phyloP scores from a whole-genome alignment of 345 rosid genomes.

The Stellera chamaejasme region DNA sequence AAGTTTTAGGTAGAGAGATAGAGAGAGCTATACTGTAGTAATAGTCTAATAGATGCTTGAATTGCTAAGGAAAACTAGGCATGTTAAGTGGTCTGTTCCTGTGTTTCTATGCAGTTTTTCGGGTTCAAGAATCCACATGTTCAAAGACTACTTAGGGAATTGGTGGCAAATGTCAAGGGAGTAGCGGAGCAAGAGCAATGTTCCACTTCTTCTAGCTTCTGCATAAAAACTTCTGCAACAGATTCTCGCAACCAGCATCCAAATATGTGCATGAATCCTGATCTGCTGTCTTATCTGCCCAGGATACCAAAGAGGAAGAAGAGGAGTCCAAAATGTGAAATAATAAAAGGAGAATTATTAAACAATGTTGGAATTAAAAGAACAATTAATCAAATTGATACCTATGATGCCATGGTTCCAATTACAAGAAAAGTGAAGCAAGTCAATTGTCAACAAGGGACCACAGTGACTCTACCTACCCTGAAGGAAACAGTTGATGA shows the following conservation, averaged over 20 bases:
- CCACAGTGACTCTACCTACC: slow-evolving; percentile 14
- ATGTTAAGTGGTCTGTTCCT: too few relatives aligned
- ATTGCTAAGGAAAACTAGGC: too few relatives aligned
- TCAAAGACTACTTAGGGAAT: slow-evolving; percentile 81
- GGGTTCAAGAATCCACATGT: slow-evolving; percentile 78
- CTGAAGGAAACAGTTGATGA: slow-evolving; percentile 20
- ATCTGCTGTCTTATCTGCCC: slow-evolving; percentile 30
- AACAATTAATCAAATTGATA: slow-evolving; percentile 18
- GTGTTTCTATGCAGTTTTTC: slow-evolving; percentile 52
- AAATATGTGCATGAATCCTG: slow-evolving; percentile 21
- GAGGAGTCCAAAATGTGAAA: slow-evolving; percentile 42
- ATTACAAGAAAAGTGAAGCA: slow-evolving; percentile 15
- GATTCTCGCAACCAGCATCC: slow-evolving; percentile 19
- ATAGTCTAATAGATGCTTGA: too few relatives aligned
- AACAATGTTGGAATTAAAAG: slow-evolving; percentile 29
- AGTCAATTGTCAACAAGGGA: slow-evolving; percentile 14
- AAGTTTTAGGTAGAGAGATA: too few relatives aligned
- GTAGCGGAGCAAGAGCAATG: slow-evolving; percentile 19
- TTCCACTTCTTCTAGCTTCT: slow-evolving; percentile 31
- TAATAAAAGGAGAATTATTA: slow-evolving; percentile 15
- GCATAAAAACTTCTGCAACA: slow-evolving; percentile 25
- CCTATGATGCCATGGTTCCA: slow-evolving; percentile 12
- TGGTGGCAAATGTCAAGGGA: slow-evolving; percentile 55
- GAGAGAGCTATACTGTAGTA: too few relatives aligned
- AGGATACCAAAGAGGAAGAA: slow-evolving; percentile 38